Evolutionary conservation across 2,329 filamentous ascomycete species (phyloP).

Genomic region (Talaromyces sp.): DNA sequence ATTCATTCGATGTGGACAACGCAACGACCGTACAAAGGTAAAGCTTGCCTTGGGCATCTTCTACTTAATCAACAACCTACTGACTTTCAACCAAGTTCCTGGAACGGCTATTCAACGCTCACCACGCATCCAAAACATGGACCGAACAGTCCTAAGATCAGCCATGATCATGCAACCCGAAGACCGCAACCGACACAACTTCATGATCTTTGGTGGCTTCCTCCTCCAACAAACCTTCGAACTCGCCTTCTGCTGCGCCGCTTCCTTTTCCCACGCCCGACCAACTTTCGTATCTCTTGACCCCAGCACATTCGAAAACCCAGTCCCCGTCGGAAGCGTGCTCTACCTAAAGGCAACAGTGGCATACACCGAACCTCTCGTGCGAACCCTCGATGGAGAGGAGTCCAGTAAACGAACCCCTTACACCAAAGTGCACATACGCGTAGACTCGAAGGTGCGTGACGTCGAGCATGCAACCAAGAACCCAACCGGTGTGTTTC

Average conservation of each 20-base stretch:
- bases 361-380: slow-evolving; percentile 59
- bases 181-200: slow-evolving; percentile 64
- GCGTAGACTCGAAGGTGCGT: slow-evolving; percentile 66
- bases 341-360: slow-evolving; percentile 68
- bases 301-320: slow-evolving; percentile 68
- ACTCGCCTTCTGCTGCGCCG: slow-evolving; percentile 69
- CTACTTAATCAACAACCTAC: not conserved
- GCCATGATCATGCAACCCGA: slow-evolving; percentile 73
- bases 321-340: slow-evolving; percentile 69
- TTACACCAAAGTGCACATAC: slow-evolving; percentile 62
- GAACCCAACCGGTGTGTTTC: slow-evolving; percentile 67
- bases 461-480: slow-evolving; percentile 65
- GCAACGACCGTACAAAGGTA: slow-evolving; percentile 58
- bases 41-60: too few species aligned
- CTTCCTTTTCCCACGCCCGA: slow-evolving; percentile 63
- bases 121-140: slow-evolving; percentile 57
- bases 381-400: slow-evolving; percentile 38
- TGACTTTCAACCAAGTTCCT: slow-evolving; percentile 40
- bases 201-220: slow-evolving; percentile 75
- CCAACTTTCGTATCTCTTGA: slow-evolving; percentile 69
- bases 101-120: slow-evolving; percentile 52
- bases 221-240: slow-evolving; percentile 71
- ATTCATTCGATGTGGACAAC: slow-evolving; percentile 70
- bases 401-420: slow-evolving; percentile 37
- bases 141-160: slow-evolving; percentile 57